Base-by-base conservation (phyloP, 805 yeast species). In the Candida ficus region DNA sequence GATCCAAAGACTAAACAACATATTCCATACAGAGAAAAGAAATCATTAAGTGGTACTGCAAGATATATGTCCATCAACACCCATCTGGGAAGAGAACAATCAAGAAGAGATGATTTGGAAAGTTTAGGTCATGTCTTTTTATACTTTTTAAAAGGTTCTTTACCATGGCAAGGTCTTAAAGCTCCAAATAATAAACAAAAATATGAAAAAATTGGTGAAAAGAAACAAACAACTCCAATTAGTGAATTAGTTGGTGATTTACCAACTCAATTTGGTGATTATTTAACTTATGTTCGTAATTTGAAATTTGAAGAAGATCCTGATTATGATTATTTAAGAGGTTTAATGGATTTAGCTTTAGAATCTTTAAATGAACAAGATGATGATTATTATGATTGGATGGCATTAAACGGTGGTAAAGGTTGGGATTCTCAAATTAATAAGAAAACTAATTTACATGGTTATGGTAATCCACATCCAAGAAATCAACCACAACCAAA, bases 81-180 rank as follows among this genome's bases (percentile, higher is more conserved):
- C 9, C 99, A 93, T 65, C 68, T 93, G 55, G 99, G 99, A 36
- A 79, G 97, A 56, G 99, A 93, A 64, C 99, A 93, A 69, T 80
- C 87, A 56, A 81, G 99, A 61, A 76, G 99, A 56, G 99, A 93
- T 59, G 99, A 93, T 65, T 75, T 93, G 58, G 99, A 93, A 68
- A 87, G 95, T 41, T 72, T 93, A 58, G 99, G 97, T 26, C 97
- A 93, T 63, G 99, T 93, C 8, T 88, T 93, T 58, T 85, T 93
- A 70, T 93, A 93, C 66, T 93, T 93, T 64, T 65, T 91, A 50
- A 78, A 95, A 54, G 99, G 99, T 34, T 86, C 87, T 44, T 71
- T 93, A 57, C 99, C 99, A 47, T 93, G 99, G 99, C 99, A 93
- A 70, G 99, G 99, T 20, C 73, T 93, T 52, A 91, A 93, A 63